phyloP scores from a whole-genome alignment of 2,329 filamentous ascomycete species.

The Claviceps quebecensis region DNA sequence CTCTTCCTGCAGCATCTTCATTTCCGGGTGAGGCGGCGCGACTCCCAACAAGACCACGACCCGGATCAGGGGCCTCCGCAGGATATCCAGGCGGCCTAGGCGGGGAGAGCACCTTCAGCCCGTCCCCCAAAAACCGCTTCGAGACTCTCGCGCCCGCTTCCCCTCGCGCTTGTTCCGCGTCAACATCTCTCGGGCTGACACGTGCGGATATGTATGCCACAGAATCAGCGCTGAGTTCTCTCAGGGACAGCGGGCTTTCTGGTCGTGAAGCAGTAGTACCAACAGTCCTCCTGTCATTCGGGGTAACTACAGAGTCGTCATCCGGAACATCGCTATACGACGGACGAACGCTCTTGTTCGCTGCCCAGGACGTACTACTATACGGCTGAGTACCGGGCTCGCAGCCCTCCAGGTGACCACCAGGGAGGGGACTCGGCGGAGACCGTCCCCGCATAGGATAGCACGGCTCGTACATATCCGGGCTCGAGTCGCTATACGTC shows the following conservation, averaged over 20 bases:
- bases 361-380: constrained; percentile 23
- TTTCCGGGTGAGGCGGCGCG: background rate
- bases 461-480: constrained; percentile 26
- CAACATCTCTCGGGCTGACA: background rate
- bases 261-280: background rate
- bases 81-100: background rate
- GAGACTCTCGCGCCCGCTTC: background rate
- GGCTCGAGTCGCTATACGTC: constrained; percentile 21
- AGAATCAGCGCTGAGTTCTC: background rate
- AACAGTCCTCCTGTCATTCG: constrained; percentile 2
- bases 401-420: constrained; percentile 26
- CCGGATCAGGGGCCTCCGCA: background rate
- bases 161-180: background rate
- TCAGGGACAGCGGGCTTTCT: constrained; percentile 1
- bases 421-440: constrained; percentile 36
- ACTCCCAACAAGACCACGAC: background rate
- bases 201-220: background rate
- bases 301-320: constrained; percentile 8
- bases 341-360: constrained; percentile 23
- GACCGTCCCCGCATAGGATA: constrained; percentile 38
- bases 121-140: constrained; percentile 6
- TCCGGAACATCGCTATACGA: constrained; percentile 23
- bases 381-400: constrained; percentile 16
- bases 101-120: constrained; percentile 1
- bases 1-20: background rate